phyloP scores from a whole-genome alignment of 225 moss, liverwort and hornwort genomes.

The Pseudoscleropodium purum region DNA sequence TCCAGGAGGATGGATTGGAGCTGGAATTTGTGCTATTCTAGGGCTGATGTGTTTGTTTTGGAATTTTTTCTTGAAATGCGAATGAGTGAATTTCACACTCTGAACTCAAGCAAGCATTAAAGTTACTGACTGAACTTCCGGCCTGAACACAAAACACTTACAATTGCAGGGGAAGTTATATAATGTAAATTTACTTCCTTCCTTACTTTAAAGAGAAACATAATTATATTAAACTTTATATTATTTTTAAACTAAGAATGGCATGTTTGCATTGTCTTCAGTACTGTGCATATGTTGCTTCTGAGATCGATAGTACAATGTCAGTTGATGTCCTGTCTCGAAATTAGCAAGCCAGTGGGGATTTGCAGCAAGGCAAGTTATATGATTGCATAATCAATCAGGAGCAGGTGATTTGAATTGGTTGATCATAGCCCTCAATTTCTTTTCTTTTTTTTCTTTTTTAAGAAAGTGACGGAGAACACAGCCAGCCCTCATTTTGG shows the following conservation, averaged over 20 bases:
- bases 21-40: background rate
- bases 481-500: background rate
- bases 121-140: background rate
- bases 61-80: background rate
- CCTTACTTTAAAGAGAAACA: background rate
- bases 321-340: background rate
- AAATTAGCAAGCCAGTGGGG: background rate
- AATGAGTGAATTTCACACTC: too few relatives aligned
- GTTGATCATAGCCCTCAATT: background rate
- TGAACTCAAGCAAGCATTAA: background rate
- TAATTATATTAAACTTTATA: background rate
- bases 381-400: slow-evolving; percentile 13
- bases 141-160: background rate
- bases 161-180: too few relatives aligned
- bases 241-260: background rate
- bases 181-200: too few relatives aligned
- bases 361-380: background rate
- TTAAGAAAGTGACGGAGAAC: background rate
- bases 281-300: background rate
- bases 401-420: background rate
- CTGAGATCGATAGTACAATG: background rate
- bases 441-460: too few relatives aligned
- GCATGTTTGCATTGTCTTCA: background rate
- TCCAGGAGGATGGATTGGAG: background rate
- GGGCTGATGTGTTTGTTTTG: too few relatives aligned